phyloP scores from a whole-genome alignment of 257 asterid genomes.

The Nicotiana tomentosiformis region DNA sequence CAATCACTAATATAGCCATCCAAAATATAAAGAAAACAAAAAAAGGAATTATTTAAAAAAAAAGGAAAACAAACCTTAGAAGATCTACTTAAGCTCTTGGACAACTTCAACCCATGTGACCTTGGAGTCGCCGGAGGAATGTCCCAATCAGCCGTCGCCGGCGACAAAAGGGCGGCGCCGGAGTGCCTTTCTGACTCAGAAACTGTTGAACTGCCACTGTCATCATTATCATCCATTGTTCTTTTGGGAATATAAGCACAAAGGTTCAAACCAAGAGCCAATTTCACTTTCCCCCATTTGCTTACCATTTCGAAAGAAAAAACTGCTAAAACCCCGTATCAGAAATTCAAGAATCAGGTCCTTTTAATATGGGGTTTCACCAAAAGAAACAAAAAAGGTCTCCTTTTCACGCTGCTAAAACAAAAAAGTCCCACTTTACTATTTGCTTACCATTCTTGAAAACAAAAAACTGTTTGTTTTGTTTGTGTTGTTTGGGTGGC shows the following conservation, averaged over 20 bases:
- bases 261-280: constrained; percentile 79
- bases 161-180: constrained; percentile 59
- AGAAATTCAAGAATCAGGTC: constrained; percentile 12
- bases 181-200: constrained; percentile 30
- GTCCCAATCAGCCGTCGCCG: constrained; percentile 47
- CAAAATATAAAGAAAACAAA: not conserved
- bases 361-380: constrained; percentile 13
- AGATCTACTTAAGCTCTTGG: constrained; percentile 84
- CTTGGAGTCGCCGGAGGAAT: constrained; percentile 53
- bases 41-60: not conserved
- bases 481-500: constrained; percentile 24
- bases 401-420: not conserved
- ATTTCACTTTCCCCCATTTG: constrained; percentile 86
- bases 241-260: constrained; percentile 54
- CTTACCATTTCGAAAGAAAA: constrained; percentile 49
- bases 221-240: constrained; percentile 32
- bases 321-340: constrained; percentile 14
- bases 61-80: constrained; percentile 55
- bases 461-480: no score
- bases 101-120: constrained; percentile 48
- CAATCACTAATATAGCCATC: not conserved
- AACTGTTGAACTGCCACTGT: constrained; percentile 16
- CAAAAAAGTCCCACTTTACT: no score
- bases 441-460: no score
- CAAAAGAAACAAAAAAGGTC: not conserved